Conservation (phyloP, 768 basidiomycete species). For the Leccinum longicurvipes region DNA sequence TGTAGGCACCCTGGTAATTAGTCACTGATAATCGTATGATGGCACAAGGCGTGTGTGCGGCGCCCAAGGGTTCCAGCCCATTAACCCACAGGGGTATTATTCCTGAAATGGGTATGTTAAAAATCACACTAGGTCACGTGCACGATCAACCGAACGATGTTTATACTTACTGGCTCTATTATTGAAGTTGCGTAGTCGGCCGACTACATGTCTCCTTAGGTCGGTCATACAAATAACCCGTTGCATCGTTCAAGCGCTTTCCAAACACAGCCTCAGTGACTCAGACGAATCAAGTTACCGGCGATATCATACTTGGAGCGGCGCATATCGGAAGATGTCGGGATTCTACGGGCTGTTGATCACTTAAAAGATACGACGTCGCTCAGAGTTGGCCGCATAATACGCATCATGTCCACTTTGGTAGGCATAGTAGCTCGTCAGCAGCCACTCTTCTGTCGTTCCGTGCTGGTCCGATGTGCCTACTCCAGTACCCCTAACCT, state of each 20-base stretch:
- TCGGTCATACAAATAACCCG: no score
- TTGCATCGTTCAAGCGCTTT: neutral
- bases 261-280: neutral
- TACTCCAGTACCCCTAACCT: constrained; percentile 5
- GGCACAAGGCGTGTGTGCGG: constrained; percentile 5
- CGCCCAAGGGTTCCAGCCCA: neutral
- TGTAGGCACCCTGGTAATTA: neutral
- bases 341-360: constrained; percentile 18
- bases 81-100: constrained; percentile 3
- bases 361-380: constrained; percentile 20
- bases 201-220: neutral
- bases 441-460: constrained; percentile 6
- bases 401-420: constrained; percentile 18
- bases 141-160: neutral
- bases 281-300: neutral
- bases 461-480: constrained; percentile 6
- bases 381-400: neutral
- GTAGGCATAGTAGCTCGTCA: constrained; percentile 10
- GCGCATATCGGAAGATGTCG: constrained; percentile 24
- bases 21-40: constrained; percentile 13
- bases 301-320: neutral
- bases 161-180: neutral
- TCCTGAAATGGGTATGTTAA: neutral
- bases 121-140: neutral
- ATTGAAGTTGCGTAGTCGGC: neutral